Base-by-base conservation (phyloP, 257 asterid genomes). In the Misopates orontium region DNA sequence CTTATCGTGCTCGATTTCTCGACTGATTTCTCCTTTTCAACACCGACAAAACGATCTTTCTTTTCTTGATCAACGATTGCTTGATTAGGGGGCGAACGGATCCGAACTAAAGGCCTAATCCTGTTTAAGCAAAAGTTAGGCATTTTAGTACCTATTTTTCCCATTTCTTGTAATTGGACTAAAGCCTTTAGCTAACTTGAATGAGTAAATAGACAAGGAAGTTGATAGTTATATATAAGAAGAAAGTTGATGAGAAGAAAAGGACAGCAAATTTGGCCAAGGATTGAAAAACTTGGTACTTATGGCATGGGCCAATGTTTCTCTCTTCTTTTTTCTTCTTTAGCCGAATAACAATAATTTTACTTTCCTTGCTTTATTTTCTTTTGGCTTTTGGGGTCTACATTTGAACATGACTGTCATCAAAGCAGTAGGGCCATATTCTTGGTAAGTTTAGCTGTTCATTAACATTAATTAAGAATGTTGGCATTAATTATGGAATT, bases 81-180 rank as follows among this genome's bases (percentile, higher is more conserved):
- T 0, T 36, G 17, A 17, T 64, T 74, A 0, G 90, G 77, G 0
- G 84, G 82, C 4, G 90, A 80, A 28, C 97, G 88, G 53, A 89
- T 80, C 53, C 88, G 79, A 54, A 83, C 87, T 36, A 81, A 77
- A 28, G 96, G 96, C 79, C 89, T 85, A 50, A 89, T 84, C 68
- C 87, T 75, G 64, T 81, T 87, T 45, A 89, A 59, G 89, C 95
- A 89, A 58, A 89, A 79, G 53, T 53, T 84, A 48, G 95, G 96
- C 75, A 89, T 71, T 69, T 79, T 83, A 4, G 84, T 77, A 21
- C 82, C 86, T 12, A 77, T 71, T 75, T 69, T 71, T 1, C 80
- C 91, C 95, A 78, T 85, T 54, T 61, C 50, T 56, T 57, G 31
- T 6, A 22, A 52, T 42, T 68, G 56, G 56, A 41, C 60, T 61